Base-by-base conservation (phyloP, 768 basidiomycete species). In the Hypholoma sublateritium region DNA sequence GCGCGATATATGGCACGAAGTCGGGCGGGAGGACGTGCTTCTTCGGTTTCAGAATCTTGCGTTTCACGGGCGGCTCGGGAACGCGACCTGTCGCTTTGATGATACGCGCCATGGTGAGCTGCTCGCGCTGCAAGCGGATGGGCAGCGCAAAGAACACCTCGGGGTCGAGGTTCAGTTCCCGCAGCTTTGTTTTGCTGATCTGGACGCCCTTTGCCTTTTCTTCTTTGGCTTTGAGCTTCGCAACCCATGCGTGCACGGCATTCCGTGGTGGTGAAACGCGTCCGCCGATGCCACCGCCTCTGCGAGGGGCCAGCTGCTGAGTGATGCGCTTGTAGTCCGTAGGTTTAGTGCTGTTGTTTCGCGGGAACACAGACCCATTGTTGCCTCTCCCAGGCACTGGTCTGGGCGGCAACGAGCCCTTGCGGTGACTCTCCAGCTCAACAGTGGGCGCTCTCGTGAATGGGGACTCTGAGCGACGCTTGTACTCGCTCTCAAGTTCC, bases 111-210 rank as follows among this genome's bases (percentile, higher is more conserved):
- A 76, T 72, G n/a, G 81, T 75, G 25, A 95, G 72, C 59, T 90
- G 87, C 64, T 96, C 93, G 49, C 83, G 80, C 65, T 93, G 89
- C 42, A 93, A 67, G 21, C 83, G 78, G 1, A 71, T 69, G 0
- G 92, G 93, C 2, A 98, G 69, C 32, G 70, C 74, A 0, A 70
- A 72, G 62, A 91, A 95, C 5, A 91, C 85, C 6, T 79, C 82
- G 0, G 84, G 84, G 66, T 95, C 93, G 64, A 98, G 83, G 11
- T 80, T 84, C 21, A 95, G 75, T 36, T 79, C 76, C 13, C 65
- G 70, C 39, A 97, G 75, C 63, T 92, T 85, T 2, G 69, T 74
- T 16, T 85, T 79, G 0, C 82, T 70, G 21, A 88, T 75, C 21
- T 74, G 77, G 19, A 81, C 68, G 0, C 71, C 65, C 14, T 72